Conservation (phyloP, 805 yeast species). For the Yamadazyma scolyti region DNA sequence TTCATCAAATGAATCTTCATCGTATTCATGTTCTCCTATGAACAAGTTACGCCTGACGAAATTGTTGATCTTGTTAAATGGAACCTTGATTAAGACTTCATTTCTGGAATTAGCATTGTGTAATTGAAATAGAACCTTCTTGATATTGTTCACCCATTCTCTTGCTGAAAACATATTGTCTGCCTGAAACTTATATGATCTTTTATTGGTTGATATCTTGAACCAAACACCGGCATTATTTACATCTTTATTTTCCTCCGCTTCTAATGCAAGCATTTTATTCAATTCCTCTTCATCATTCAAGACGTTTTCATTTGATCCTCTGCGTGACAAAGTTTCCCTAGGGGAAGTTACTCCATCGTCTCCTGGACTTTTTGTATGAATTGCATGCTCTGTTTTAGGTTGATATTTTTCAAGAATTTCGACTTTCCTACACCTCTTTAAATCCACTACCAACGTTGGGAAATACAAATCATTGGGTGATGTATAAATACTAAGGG, state of each 20-base stretch:
- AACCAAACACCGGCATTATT: slow-evolving; percentile 46
- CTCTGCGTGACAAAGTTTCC: slow-evolving; percentile 7
- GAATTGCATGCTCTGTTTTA: slow-evolving; percentile 15
- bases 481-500: slow-evolving; percentile 63
- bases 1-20: slow-evolving; percentile 14
- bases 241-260: slow-evolving; percentile 26
- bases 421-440: slow-evolving; percentile 60
- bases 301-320: slow-evolving; percentile 9
- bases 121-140: slow-evolving; percentile 64
- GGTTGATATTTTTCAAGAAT: slow-evolving; percentile 30
- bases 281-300: slow-evolving; percentile 23
- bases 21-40: slow-evolving; percentile 15
- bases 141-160: slow-evolving; percentile 73
- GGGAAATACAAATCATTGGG: slow-evolving; percentile 89
- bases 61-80: slow-evolving; percentile 63
- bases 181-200: slow-evolving; percentile 63
- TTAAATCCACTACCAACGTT: slow-evolving; percentile 64
- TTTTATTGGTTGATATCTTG: slow-evolving; percentile 52
- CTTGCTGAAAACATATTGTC: slow-evolving; percentile 73
- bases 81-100: slow-evolving; percentile 74
- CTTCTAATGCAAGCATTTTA: slow-evolving; percentile 15
- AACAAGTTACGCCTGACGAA: slow-evolving; percentile 43
- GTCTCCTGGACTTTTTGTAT: slow-evolving; percentile 1
- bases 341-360: slow-evolving; percentile 8
- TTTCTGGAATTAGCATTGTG: slow-evolving; percentile 66